Conservation (phyloP, 805 yeast species). For the Saccharomycopsis guyanensis region DNA sequence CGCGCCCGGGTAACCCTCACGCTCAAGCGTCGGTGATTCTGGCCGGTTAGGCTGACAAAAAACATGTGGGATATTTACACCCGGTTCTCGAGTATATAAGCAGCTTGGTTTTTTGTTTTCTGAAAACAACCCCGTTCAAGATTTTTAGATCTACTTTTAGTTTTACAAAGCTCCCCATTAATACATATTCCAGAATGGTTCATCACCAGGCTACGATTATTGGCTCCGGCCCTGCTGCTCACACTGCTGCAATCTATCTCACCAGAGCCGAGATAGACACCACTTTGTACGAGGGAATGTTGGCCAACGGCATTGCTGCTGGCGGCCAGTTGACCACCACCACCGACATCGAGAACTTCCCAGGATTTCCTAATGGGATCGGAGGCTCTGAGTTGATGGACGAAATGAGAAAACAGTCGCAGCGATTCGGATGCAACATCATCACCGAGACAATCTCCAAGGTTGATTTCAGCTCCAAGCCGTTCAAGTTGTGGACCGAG, state of each 20-base stretch:
- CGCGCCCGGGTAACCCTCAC: background rate
- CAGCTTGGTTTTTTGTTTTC: background rate
- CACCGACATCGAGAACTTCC: constrained; percentile 97
- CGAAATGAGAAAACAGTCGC: constrained; percentile 83
- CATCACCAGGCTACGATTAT: constrained; percentile 81
- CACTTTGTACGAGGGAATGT: constrained; percentile 86
- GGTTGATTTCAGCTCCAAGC: constrained; percentile 79
- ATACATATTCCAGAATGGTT: constrained; percentile 44
- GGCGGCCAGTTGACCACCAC: constrained; percentile 99
- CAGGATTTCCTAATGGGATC: constrained; percentile 95
- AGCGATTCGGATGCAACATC: constrained; percentile 84
- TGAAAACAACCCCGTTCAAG: no score
- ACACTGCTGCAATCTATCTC: constrained; percentile 95
- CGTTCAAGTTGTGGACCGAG: constrained; percentile 97
- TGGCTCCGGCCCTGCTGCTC: constrained; percentile 99
- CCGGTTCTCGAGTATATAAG: background rate
- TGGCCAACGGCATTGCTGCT: constrained; percentile 96
- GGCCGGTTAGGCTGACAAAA: background rate
- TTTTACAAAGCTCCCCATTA: background rate
- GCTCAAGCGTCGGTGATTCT: no score
- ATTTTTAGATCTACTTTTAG: background rate
- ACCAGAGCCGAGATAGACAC: constrained; percentile 97
- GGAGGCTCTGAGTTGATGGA: constrained; percentile 88
- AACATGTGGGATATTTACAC: background rate
- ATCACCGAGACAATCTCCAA: constrained; percentile 93